Conservation (phyloP, 2,329 filamentous ascomycete species). For the Cadophora sp. region DNA sequence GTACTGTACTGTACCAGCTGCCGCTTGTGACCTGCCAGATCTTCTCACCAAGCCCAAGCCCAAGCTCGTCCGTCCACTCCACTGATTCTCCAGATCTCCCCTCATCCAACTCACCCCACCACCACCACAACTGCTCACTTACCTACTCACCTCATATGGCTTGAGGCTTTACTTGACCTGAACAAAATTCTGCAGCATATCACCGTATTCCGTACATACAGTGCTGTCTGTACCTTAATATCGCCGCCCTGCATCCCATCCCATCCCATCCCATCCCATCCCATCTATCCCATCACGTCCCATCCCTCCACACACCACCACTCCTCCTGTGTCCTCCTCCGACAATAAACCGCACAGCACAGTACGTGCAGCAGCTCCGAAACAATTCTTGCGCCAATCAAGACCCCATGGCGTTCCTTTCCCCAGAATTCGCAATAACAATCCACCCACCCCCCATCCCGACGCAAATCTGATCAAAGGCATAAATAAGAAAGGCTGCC, state of each 20-base stretch:
- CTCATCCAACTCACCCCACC: not conserved
- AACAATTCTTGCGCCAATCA: slow-evolving; percentile 29
- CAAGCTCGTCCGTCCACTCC: not conserved
- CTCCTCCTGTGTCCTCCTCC: slow-evolving; percentile 13
- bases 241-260: slow-evolving; percentile 4
- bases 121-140: not conserved
- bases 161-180: slow-evolving; percentile 8
- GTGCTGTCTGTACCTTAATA: slow-evolving; percentile 10
- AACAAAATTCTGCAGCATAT: not conserved
- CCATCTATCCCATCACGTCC: slow-evolving; percentile 6
- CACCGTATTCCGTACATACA: no score
- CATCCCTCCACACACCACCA: slow-evolving; percentile 2
- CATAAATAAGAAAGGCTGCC: slow-evolving; percentile 24
- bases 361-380: slow-evolving; percentile 9
- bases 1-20: not conserved
- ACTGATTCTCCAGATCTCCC: not conserved
- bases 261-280: not conserved
- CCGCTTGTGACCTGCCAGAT: slow-evolving; percentile 15
- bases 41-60: not conserved
- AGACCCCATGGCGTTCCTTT: not conserved
- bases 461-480: slow-evolving; percentile 24
- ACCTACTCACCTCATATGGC: not conserved
- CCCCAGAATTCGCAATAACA: slow-evolving; percentile 23
- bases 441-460: slow-evolving; percentile 9
- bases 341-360: no score